Evolutionary conservation across 1,284 basidiomycete genomes (phyloP).

Genomic region (Leccinum insolens): DNA sequence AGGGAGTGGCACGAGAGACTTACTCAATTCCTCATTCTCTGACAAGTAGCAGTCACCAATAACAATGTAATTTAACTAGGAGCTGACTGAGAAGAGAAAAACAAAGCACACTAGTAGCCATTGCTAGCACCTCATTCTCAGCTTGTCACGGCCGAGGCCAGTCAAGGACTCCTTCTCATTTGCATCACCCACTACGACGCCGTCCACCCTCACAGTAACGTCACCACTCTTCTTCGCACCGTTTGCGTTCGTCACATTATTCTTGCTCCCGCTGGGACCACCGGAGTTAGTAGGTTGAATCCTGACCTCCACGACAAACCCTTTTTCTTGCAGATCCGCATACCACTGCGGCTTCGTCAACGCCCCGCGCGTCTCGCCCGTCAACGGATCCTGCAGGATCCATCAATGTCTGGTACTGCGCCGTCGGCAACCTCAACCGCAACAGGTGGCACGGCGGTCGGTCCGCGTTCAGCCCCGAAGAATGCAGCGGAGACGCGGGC

Average conservation of each 20-base stretch:
- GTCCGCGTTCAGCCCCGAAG: constrained; percentile 63
- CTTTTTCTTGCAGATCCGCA: constrained; percentile 66
- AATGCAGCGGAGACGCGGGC: constrained; percentile 79
- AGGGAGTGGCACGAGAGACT: too few relatives aligned
- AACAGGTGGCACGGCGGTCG: constrained; percentile 73
- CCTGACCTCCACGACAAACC: constrained; percentile 63
- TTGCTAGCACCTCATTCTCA: constrained; percentile 53
- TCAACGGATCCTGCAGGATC: constrained; percentile 75
- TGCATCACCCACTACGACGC: constrained; percentile 54
- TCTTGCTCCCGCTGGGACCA: constrained; percentile 21
- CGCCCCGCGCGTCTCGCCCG: constrained; percentile 65
- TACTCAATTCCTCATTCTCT: too few relatives aligned
- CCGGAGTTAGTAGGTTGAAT: constrained; percentile 44
- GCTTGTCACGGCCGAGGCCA: constrained; percentile 68
- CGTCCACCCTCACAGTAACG: constrained; percentile 54
- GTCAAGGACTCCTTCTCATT: constrained; percentile 78
- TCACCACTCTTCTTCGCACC: constrained; percentile 32
- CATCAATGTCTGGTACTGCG: constrained; percentile 73
- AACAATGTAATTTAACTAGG: too few relatives aligned
- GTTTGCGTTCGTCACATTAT: constrained; percentile 21
- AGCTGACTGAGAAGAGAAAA: too few relatives aligned
- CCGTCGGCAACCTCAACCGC: constrained; percentile 78
- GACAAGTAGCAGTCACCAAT: too few relatives aligned
- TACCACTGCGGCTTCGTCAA: constrained; percentile 78
- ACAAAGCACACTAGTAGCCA: too few relatives aligned